A percentile compares a stretch with the other conserved stretches of the same genome.
Conservation (phyloP, 208 protist species). For the Leishmania aethiopica region DNA sequence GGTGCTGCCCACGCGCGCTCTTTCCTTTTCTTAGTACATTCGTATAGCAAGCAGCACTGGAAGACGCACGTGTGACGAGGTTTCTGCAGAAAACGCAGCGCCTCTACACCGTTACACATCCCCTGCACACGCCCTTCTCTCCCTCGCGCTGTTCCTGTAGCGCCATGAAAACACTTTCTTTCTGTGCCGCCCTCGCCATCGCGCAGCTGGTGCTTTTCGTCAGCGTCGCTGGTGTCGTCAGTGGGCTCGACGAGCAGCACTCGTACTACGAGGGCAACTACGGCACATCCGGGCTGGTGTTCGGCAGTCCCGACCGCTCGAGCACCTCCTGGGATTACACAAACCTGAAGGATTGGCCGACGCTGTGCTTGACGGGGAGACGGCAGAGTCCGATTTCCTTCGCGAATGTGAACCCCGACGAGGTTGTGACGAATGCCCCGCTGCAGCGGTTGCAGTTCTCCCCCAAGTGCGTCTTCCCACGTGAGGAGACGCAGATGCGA, state of each 20-base stretch:
- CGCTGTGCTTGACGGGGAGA: constrained; percentile 48
- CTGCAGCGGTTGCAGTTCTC: constrained; percentile 59
- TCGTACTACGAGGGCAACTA: constrained; percentile 61
- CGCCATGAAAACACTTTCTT: background rate
- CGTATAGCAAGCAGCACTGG: background rate
- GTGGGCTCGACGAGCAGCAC: constrained; percentile 12
- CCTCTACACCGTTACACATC: background rate
- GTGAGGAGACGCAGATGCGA: constrained; percentile 52
- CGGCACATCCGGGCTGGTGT: constrained; percentile 44
- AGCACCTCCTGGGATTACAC: constrained; percentile 43
- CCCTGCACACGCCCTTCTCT: background rate
- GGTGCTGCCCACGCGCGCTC: background rate
- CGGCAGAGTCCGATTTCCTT: constrained; percentile 81
- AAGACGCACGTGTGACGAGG: background rate
- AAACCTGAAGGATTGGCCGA: constrained; percentile 50
- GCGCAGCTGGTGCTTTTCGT: background rate
- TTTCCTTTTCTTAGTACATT: background rate
- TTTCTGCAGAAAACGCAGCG: background rate
- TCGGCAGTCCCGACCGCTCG: constrained; percentile 17
- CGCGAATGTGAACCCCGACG: constrained; percentile 47
- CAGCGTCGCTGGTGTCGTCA: background rate
- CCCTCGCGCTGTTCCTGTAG: too few species aligned
- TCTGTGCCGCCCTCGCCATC: background rate
- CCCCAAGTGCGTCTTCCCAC: constrained; percentile 48
- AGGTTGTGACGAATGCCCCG: constrained; percentile 35